Base-by-base conservation (phyloP, 257 asterid genomes). In the Ilex aquifolium region DNA sequence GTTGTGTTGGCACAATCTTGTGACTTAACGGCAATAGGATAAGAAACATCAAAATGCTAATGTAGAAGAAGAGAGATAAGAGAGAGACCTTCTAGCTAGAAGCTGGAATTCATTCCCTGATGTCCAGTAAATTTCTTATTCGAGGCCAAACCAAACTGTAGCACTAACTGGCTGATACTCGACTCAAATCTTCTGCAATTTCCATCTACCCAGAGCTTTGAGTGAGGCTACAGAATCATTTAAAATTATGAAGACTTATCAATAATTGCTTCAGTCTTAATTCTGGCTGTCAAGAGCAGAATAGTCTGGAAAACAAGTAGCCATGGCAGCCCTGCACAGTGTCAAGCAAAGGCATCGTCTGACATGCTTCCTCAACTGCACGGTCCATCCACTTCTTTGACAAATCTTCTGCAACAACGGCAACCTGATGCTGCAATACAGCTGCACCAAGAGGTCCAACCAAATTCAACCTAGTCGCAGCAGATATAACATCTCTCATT, bases 401-500 rank as follows among this genome's bases (percentile, higher is more conserved):
- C 71, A 87, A 54, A 30, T 69, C 81, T 78, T 92, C 98, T 1
- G 89, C 95, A 46, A 72, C 42, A 3, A 62, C 48, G 44, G 92
- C 80, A 63, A 90, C 56, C 72, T 76, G 79, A 66, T 93, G 99
- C 59, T 85, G 99, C 65, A 93, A 44, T 12, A 84, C 86, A 5
- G 97, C 95, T 0, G 95, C 97, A 4, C 95, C 97, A 29, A 93
- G 11, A 0, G 98, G 98, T 32, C 99, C 99, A 0, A 93, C 83
- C 74, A 93, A 53, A 69, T 87, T 90, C 36, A 93, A 81, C 83
- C 97, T 80, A 11, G 95, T 92, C 5, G 97, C 98, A 66, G 98
- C 95, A 4, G 97, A 92, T 63, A 91, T 72, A 44, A 91, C 61
- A 53, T 91, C 98, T 72, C 98, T 79, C 98, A 86, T 80, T 15